phyloP scores from a whole-genome alignment of 108 stramenopile species.

The Nannochloropsis gaditana region DNA sequence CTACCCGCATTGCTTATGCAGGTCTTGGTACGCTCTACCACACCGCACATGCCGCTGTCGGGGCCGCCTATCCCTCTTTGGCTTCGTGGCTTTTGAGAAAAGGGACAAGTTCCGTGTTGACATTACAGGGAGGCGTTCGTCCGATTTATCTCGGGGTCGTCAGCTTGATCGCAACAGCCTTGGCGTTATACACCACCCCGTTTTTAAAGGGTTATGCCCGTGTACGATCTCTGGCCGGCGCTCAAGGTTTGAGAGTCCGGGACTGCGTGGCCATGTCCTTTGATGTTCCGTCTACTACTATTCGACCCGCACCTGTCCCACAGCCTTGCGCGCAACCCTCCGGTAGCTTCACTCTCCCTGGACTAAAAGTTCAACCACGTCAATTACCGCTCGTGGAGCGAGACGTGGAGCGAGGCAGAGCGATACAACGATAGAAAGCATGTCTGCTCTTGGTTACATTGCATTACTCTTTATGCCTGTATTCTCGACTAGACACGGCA shows the following conservation, averaged over 20 bases:
- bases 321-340: no score
- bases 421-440: no score
- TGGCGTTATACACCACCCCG: neutral
- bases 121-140: neutral
- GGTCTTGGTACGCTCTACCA: neutral
- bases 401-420: neutral
- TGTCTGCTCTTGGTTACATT: no score
- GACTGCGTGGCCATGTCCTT: neutral
- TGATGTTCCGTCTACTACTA: neutral
- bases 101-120: neutral
- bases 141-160: neutral
- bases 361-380: neutral
- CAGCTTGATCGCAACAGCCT: neutral
- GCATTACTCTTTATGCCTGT: no score
- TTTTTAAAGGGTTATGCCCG: neutral
- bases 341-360: no score
- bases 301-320: neutral
- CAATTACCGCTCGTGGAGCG: neutral
- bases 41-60: neutral
- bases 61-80: slow-evolving; percentile 1
- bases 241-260: neutral
- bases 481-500: no score
- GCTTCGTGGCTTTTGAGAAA: neutral
- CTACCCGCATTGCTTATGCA: slow-evolving; percentile 2
- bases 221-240: neutral